A percentile compares a stretch with the other conserved stretches of the same genome.
Evolutionary conservation across 352 stramenopile genomes (phyloP).

Genomic region (Discostella stelligera): DNA sequence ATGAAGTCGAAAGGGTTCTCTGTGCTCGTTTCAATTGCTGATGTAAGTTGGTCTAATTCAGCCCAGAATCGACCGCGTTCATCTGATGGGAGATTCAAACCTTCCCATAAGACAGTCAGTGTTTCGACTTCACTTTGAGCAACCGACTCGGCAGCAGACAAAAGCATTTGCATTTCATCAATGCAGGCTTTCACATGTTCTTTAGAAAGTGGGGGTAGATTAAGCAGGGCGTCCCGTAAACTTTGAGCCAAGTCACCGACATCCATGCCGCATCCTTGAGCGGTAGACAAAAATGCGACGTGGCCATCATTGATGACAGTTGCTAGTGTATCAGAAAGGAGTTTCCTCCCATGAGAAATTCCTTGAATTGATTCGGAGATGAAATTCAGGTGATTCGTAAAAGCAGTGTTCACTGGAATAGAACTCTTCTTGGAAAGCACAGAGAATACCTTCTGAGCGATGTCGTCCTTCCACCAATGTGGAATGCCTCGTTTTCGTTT

Average conservation of each 20-base stretch:
- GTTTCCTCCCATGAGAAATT: constrained; percentile 45
- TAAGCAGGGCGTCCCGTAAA: constrained; percentile 71
- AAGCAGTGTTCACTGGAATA: constrained; percentile 30
- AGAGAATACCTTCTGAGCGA: constrained; percentile 32
- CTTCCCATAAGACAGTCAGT: constrained; percentile 78
- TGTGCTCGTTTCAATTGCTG: constrained; percentile 31
- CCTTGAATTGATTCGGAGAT: constrained; percentile 47
- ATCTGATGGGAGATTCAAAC: constrained; percentile 55
- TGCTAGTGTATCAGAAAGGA: constrained; percentile 55
- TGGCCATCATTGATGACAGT: constrained; percentile 68
- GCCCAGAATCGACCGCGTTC: constrained; percentile 69
- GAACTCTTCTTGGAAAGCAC: constrained; percentile 34
- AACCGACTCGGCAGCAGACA: constrained; percentile 68
- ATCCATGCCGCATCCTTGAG: constrained; percentile 65
- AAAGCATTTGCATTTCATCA: constrained; percentile 74
- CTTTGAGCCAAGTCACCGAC: constrained; percentile 64
- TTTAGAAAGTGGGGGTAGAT: constrained; percentile 69
- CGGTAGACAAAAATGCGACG: constrained; percentile 65
- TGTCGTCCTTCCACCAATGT: constrained; percentile 53
- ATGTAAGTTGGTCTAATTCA: constrained; percentile 40
- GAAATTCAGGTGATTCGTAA: constrained; percentile 57
- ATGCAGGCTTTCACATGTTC: constrained; percentile 74
- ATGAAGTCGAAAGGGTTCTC: constrained; percentile 51
- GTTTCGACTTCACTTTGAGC: constrained; percentile 79
- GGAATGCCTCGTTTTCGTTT: constrained; percentile 35